Conservation (phyloP, 345 rosid species). For the Pseudoturritis turrita region DNA sequence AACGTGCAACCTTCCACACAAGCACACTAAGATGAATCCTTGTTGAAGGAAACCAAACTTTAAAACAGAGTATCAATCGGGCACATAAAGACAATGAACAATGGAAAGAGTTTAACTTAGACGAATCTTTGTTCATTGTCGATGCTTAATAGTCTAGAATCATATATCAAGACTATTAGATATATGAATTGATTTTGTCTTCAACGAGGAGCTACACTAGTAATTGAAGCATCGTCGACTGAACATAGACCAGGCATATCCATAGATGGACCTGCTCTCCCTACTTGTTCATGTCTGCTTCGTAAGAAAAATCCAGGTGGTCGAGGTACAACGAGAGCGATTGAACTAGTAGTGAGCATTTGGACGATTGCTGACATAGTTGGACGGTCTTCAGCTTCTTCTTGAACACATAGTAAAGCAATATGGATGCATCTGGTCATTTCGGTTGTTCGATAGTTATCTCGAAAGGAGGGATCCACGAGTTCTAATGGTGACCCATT, state of each 20-base stretch:
- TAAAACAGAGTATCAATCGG: no score
- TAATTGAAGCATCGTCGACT: constrained; percentile 8
- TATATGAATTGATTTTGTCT: no score
- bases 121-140: neutral
- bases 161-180: no score
- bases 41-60: no score
- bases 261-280: neutral
- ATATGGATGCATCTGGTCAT: constrained; percentile 45
- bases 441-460: constrained; percentile 29
- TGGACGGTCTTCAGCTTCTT: constrained; percentile 40
- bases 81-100: neutral
- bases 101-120: neutral
- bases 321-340: constrained; percentile 22
- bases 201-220: constrained; percentile 21
- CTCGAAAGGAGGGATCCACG: constrained; percentile 11
- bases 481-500: constrained; percentile 14
- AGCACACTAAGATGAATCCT: no score
- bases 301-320: constrained; percentile 15
- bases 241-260: neutral
- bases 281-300: neutral
- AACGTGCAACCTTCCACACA: no score
- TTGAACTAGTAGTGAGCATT: constrained; percentile 35
- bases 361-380: constrained; percentile 36
- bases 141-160: neutral
- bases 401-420: constrained; percentile 44